Percentiles rank a stretch among this genome's conserved stretches.
Evolutionary conservation across 768 basidiomycete genomes (phyloP).

Genomic region (Psilocybe sp.): DNA sequence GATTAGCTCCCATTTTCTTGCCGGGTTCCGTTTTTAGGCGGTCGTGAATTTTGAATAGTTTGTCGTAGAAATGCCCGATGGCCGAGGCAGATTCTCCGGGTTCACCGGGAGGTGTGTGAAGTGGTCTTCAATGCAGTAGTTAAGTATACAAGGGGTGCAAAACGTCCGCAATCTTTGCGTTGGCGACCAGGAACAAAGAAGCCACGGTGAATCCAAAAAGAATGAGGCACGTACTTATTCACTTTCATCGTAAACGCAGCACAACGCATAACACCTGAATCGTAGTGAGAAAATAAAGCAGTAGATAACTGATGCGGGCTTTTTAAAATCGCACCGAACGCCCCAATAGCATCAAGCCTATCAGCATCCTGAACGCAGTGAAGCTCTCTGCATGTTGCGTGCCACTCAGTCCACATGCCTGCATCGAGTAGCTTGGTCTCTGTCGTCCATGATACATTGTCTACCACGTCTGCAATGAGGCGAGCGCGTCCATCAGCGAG

Average conservation of each 20-base stretch:
- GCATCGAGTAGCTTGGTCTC: conserved; percentile 64
- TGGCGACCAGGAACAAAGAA: conserved; percentile 6
- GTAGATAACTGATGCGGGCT: conserved; percentile 6
- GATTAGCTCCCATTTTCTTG: conserved; percentile 59
- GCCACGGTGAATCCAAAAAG: conserved; percentile 1
- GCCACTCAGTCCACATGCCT: conserved; percentile 64
- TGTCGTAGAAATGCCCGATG: conserved; percentile 84
- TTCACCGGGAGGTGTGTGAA: conserved; percentile 48
- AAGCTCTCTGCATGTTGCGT: conserved; percentile 67
- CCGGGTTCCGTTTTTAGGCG: conserved; percentile 78
- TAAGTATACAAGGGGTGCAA: conserved; percentile 8
- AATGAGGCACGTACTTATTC: conserved; percentile 37
- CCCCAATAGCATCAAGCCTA: conserved; percentile 76
- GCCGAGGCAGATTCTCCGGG: conserved; percentile 46
- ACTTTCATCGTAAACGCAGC: conserved; percentile 59
- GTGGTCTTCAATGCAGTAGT: conserved; percentile 27
- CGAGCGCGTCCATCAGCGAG: conserved; percentile 58
- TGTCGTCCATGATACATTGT: conserved; percentile 83
- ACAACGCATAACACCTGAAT: conserved; percentile 60
- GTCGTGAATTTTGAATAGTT: conserved; percentile 71
- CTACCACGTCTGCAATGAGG: conserved; percentile 58
- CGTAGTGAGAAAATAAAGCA: conserved; percentile 5
- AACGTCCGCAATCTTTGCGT: conserved; percentile 1
- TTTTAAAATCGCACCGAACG: conserved; percentile 54
- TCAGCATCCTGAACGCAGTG: conserved; percentile 84